Conservation (phyloP, 306 rosid genomes). For the Quercus rubra region DNA sequence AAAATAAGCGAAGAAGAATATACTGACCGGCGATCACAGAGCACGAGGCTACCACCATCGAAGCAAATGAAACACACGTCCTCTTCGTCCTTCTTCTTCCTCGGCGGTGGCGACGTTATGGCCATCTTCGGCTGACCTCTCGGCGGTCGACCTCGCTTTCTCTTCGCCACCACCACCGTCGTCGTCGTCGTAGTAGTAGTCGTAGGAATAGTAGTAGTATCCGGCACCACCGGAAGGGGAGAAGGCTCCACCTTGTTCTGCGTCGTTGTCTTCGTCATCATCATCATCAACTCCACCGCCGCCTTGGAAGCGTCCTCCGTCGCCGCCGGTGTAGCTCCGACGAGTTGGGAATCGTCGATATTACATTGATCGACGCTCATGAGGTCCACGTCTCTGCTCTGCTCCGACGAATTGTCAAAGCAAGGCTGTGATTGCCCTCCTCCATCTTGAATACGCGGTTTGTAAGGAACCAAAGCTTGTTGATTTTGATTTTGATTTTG, state of each 20-base stretch:
- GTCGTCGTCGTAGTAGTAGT: background rate
- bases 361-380: conserved; percentile 29
- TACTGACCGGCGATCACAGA: conserved; percentile 97
- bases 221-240: no score
- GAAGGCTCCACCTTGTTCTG: no score
- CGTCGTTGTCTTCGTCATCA: background rate
- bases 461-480: background rate
- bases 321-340: conserved; percentile 25
- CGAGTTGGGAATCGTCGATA: conserved; percentile 32
- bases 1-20: background rate
- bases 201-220: no score
- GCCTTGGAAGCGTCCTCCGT: conserved; percentile 6
- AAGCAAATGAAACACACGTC: conserved; percentile 97
- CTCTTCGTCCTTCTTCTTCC: conserved; percentile 61
- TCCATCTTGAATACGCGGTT: conserved; percentile 6
- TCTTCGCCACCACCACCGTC: conserved; percentile 34
- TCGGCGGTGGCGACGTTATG: conserved; percentile 32
- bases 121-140: conserved; percentile 34
- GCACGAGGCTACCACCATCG: conserved; percentile 96
- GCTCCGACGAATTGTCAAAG: conserved; percentile 15
- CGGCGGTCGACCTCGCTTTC: conserved; percentile 83
- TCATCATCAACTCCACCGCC: background rate
- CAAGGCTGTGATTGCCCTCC: background rate
- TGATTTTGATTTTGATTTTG: background rate
- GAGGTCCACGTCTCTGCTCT: background rate